Evolutionary conservation across 805 yeast genomes (phyloP), one percentile per base, ranked within the genome.

Genomic region (Helenozyma baotianmanensis): DNA sequence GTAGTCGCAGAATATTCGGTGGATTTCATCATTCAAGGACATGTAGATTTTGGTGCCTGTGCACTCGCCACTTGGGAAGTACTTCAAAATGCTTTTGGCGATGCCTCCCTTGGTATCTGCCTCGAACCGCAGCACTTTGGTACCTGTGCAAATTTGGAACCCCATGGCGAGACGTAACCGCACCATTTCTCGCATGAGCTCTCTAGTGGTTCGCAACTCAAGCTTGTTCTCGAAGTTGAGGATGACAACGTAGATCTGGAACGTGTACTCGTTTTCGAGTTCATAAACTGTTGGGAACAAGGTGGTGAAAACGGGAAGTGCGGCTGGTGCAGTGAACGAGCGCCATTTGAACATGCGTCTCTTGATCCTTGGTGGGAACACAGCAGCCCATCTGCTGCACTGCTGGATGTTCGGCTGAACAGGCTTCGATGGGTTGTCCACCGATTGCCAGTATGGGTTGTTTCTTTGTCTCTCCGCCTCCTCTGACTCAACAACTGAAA

Each of bases 261-360:
- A 80, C 1, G 84, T 76, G 56, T 80, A 90, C 40, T 84, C 80
- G 3, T 70, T 68, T 29, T 80, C 76, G 53, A 89, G 79, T 36
- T 85, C 88, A 4, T 68, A 64, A 9, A 68, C 60, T 0, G 80
- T 56, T 0, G 97, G 97, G 48, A 89, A 89, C 8, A 81, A 69
- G 2, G 82, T 76, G 0, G 94, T 78, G 2, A 87, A 78, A 0
- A 85, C 64, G 0, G 99, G 99, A 16, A 92, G 64, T 6, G 95
- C 82, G 0, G 97, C 97, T 0, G 99, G 99, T 0, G 96, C 78
- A 10, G 88, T 81, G 33, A 94, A 68, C 0, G 97, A 89, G 33
- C 86, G 75, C 99, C 99, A 92, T 51, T 89, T 89, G 31, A 89
- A 80, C 11, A 80, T 64, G 46, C 76, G 74, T 33, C 84, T 66